A percentile compares a stretch with the other conserved stretches of the same genome.
Conservation (phyloP, 108 stramenopile species). For the Pelagomonas calceolata region DNA sequence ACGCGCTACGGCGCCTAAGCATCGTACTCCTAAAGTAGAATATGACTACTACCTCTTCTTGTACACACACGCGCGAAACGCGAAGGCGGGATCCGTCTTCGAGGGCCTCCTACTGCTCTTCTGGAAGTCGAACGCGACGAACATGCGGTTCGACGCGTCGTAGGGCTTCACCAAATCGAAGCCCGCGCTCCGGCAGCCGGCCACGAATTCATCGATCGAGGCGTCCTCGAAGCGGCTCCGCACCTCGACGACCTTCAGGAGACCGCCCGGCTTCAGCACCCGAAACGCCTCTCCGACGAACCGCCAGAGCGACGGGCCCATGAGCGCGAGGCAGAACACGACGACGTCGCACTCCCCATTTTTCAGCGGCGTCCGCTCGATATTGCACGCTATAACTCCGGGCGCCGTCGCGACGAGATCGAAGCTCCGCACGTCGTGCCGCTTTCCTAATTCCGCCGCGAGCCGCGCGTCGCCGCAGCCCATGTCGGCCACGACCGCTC, state of each 20-base stretch:
- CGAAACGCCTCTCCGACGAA: conserved; percentile 86
- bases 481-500: conserved; percentile 82
- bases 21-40: too few relatives aligned
- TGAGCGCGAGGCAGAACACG: conserved; percentile 89
- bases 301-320: conserved; percentile 89
- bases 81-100: background rate
- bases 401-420: conserved; percentile 79
- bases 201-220: conserved; percentile 43
- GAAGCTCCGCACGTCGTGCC: conserved; percentile 72
- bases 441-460: conserved; percentile 18
- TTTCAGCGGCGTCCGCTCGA: conserved; percentile 77
- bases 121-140: conserved; percentile 66
- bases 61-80: conserved; percentile 8
- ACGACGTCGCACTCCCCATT: conserved; percentile 74
- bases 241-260: conserved; percentile 86
- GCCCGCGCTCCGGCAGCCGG: conserved; percentile 56
- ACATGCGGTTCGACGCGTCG: conserved; percentile 71
- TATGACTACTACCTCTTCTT: conserved; percentile 8
- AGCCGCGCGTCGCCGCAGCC: conserved; percentile 97
- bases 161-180: conserved; percentile 42
- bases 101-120: conserved; percentile 21
- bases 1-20: too few relatives aligned
- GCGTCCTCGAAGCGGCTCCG: conserved; percentile 75
- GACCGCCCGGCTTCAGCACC: conserved; percentile 65
- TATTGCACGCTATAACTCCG: conserved; percentile 82